Evolutionary conservation across 2,329 filamentous ascomycete species (phyloP).

Genomic region (Fusarium nanum): DNA sequence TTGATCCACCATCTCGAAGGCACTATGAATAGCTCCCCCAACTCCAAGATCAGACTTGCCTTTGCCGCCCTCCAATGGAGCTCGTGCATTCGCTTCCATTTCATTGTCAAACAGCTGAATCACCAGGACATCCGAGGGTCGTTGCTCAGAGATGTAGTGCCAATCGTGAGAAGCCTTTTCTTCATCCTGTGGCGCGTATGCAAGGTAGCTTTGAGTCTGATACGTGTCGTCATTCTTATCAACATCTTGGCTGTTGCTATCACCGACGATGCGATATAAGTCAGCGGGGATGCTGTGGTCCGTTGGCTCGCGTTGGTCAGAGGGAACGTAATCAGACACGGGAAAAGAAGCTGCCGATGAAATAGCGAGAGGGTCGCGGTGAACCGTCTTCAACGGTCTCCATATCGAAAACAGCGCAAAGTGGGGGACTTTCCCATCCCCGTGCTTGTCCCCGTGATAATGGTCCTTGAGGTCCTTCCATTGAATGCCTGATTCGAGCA

Average conservation of each 20-base stretch:
- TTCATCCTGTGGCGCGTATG: background rate
- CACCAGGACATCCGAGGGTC: constrained; percentile 1
- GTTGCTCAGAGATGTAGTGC: constrained; percentile 4
- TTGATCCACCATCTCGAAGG: constrained; percentile 6
- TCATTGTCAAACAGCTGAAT: constrained; percentile 11
- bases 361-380: constrained; percentile 9
- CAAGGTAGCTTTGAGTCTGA: constrained; percentile 1
- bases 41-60: background rate
- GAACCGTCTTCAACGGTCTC: background rate
- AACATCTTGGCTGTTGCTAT: background rate
- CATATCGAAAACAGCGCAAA: constrained; percentile 10
- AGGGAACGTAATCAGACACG: background rate
- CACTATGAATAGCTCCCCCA: constrained; percentile 10
- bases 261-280: background rate
- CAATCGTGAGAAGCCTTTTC: background rate
- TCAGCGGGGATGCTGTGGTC: background rate
- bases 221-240: background rate
- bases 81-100: constrained; percentile 1
- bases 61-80: background rate
- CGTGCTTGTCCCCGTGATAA: background rate
- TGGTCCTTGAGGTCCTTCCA: constrained; percentile 5
- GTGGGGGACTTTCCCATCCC: background rate
- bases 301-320: background rate
- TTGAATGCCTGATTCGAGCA: background rate
- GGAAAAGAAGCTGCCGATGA: constrained; percentile 6